These are phyloP conservation scores for Podaxis pistillaris DNA, from an alignment of 768 basidiomycete species.

Conservation along the genomic window DNA sequence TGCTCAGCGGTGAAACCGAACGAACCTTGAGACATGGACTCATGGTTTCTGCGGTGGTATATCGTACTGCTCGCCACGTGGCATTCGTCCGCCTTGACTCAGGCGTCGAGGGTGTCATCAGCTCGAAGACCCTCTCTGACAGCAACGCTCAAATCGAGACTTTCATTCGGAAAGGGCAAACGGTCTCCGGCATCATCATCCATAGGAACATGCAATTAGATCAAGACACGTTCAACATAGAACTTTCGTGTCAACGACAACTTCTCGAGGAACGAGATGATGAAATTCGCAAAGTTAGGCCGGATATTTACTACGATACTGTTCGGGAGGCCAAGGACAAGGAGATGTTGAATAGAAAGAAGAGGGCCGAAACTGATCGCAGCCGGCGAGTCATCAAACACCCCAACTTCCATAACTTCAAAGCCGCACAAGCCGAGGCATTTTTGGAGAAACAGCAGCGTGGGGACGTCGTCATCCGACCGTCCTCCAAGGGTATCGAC, in stretches of 20 bases:
- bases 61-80: conserved; percentile 48
- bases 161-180: conserved; percentile 73
- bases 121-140: conserved; percentile 58
- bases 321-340: conserved; percentile 62
- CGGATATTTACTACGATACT: conserved; percentile 65
- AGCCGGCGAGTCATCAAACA: conserved; percentile 91
- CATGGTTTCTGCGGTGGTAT: conserved; percentile 74
- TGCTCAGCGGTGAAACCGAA: conserved; percentile 92
- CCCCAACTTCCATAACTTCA: conserved; percentile 97
- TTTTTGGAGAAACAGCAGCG: conserved; percentile 88
- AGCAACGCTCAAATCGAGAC: conserved; percentile 37
- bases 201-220: conserved; percentile 62
- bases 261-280: conserved; percentile 66
- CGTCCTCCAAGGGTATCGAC: conserved; percentile 89
- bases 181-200: conserved; percentile 77
- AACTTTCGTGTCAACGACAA: conserved; percentile 65
- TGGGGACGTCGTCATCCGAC: conserved; percentile 95
- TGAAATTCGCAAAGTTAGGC: conserved; percentile 55
- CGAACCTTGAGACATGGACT: conserved; percentile 75
- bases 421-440: conserved; percentile 83
- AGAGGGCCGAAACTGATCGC: conserved; percentile 77
- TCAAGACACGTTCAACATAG: conserved; percentile 63
- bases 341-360: conserved; percentile 78
- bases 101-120: conserved; percentile 84
- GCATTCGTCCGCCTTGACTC: conserved; percentile 85